Conservation (phyloP, 1,284 basidiomycete species). For the Heterobasidion irregulare region DNA sequence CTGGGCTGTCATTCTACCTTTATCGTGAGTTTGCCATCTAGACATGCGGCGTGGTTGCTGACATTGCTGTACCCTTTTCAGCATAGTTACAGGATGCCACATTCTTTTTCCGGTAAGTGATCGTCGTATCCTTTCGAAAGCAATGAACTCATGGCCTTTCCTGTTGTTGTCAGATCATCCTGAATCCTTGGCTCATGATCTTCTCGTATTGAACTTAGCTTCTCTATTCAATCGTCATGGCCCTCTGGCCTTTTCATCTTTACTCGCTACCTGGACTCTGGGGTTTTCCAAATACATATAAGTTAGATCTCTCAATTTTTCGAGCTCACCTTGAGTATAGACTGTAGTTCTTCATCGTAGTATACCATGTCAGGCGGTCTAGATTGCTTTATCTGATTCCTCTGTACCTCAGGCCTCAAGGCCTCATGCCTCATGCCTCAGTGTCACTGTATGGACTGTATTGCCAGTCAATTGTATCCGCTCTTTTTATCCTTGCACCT, state of each 20-base stretch:
- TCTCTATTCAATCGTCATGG: neutral
- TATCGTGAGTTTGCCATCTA: constrained; percentile 36
- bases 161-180: constrained; percentile 40
- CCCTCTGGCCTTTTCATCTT: neutral
- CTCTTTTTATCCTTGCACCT: too few species aligned
- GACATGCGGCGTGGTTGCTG: neutral
- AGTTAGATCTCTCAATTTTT: too few species aligned
- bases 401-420: too few species aligned
- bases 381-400: too few species aligned
- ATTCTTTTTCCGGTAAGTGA: constrained; percentile 57
- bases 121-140: constrained; percentile 3
- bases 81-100: constrained; percentile 54
- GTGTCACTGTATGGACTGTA: too few species aligned
- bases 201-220: constrained; percentile 41
- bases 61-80: constrained; percentile 16
- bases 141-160: neutral
- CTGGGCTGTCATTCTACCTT: constrained; percentile 66
- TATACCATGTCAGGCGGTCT: too few species aligned
- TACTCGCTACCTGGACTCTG: neutral
- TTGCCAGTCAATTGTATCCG: too few species aligned
- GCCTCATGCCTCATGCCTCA: too few species aligned
- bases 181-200: constrained; percentile 72
- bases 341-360: too few species aligned
- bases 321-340: too few species aligned
- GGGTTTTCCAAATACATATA: neutral